phyloP scores from a whole-genome alignment of 192 early-diverging fungal genomes.

The Coemansia sp. region DNA sequence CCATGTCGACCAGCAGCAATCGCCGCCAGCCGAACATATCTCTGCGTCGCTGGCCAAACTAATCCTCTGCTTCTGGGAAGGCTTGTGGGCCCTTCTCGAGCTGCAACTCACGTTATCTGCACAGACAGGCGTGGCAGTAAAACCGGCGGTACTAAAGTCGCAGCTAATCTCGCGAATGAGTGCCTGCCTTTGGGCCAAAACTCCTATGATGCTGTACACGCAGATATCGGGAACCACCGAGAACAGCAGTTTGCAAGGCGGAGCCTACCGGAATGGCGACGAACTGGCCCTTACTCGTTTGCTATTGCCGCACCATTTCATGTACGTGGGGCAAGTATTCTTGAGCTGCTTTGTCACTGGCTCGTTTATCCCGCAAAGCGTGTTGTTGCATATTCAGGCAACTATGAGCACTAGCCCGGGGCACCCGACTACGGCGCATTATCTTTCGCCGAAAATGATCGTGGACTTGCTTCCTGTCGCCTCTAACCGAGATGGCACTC shows the following conservation, averaged over 20 bases:
- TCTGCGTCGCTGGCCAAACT: constrained; percentile 36
- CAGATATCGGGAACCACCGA: constrained; percentile 13
- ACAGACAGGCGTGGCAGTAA: background rate
- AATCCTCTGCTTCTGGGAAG: constrained; percentile 33
- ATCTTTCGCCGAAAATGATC: background rate
- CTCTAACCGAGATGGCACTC: background rate
- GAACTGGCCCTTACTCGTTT: constrained; percentile 22
- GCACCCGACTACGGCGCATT: background rate
- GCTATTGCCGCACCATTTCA: constrained; percentile 41
- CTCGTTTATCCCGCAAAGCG: constrained; percentile 12
- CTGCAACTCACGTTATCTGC: background rate
- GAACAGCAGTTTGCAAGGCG: background rate
- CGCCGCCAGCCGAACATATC: constrained; percentile 8
- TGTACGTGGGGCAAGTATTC: constrained; percentile 32
- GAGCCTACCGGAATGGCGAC: background rate
- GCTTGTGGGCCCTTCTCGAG: constrained; percentile 16
- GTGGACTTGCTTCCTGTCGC: background rate
- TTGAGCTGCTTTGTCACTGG: constrained; percentile 12
- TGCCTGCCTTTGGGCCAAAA: constrained; percentile 20
- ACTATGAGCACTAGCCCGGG: constrained; percentile 10
- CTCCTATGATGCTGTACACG: constrained; percentile 9
- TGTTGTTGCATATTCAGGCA: constrained; percentile 15
- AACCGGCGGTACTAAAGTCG: constrained; percentile 15
- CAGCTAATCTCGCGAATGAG: constrained; percentile 26
- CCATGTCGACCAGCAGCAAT: constrained; percentile 6